Evolutionary conservation across 768 basidiomycete genomes (phyloP), one percentile per base, ranked within the genome.

Genomic region (Gloeostereum incarnatum): DNA sequence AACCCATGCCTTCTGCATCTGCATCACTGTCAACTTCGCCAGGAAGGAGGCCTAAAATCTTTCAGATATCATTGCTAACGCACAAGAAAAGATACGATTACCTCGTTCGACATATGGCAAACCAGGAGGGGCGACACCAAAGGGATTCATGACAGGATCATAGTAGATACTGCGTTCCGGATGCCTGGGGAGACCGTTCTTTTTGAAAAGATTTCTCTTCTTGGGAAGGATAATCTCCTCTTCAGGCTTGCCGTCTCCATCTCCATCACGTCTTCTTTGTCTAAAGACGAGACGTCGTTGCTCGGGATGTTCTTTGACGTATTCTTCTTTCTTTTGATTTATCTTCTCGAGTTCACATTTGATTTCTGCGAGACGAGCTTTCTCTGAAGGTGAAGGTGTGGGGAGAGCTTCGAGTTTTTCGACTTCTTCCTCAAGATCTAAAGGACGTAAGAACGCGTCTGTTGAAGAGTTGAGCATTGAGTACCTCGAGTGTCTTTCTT

Each of bases 161-260:
- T 91, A 97, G 57, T 94, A 97, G 24, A 93, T 66, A 58, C 86
- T 90, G 47, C 88, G 70, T 52, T 88, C 89, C n/a, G 92, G 92
- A 61, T 91, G 87, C 38, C 82, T 69, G 45, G 90, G 83, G 27
- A 89, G 70, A 8, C 92, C 92, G 50, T 83, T 75, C 56, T 84
- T 83, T 50, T 84, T 75, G 62, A 92, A 92, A 24, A 77, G 53
- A 35, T 80, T 84, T 39, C 82, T 68, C 44, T 73, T 79, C 47
- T 31, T 62, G 53, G 44, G 58, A 37, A 58, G 51, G 21, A 53
- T 62, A 42, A 63, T 57, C 39, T 59, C 60, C 41, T 59, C 61
- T 40, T 62, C 64, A 20, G 63, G 59, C 44, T 68, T 65, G 31
- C 19, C 33, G n/a, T 68, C 63, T 31, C 55, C 61, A 13, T 63